Percentiles rank a stretch among this genome's conserved stretches.
phyloP scores from a whole-genome alignment of 2,329 filamentous ascomycete species.

The Tricladium varicosporioides region DNA sequence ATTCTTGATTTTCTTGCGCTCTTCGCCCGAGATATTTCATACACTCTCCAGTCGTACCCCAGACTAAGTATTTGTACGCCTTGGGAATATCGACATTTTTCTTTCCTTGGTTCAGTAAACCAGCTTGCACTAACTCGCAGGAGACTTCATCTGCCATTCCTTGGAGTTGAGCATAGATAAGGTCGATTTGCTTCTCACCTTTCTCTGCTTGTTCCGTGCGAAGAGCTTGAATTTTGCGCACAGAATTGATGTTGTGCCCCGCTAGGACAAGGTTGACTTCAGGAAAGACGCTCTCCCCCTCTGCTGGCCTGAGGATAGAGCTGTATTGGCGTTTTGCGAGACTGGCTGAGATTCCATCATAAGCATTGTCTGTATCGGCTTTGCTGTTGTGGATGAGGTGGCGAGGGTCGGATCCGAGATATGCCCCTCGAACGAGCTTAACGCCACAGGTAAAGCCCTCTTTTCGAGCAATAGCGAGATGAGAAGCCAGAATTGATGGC shows the following conservation, averaged over 20 bases:
- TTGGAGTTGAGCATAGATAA: constrained; percentile 76
- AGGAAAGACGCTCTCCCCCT: constrained; percentile 49
- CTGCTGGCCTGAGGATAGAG: constrained; percentile 44
- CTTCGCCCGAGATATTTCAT: constrained; percentile 69
- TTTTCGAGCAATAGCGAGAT: constrained; percentile 57
- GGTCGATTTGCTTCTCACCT: constrained; percentile 40
- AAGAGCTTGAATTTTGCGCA: constrained; percentile 54
- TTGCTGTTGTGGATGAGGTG: constrained; percentile 72
- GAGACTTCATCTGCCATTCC: constrained; percentile 96
- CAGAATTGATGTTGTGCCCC: constrained; percentile 76
- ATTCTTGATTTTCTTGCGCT: constrained; percentile 73
- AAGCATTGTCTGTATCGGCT: constrained; percentile 66
- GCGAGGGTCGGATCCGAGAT: constrained; percentile 67
- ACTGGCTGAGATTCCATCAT: constrained; percentile 67
- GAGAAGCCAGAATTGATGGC: constrained; percentile 53
- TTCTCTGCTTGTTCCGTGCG: constrained; percentile 41
- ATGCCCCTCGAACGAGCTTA: constrained; percentile 75
- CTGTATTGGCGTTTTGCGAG: constrained; percentile 65
- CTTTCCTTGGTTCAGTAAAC: constrained; percentile 25
- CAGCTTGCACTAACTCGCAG: constrained; percentile 49
- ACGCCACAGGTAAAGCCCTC: constrained; percentile 67
- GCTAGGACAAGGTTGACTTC: constrained; percentile 68
- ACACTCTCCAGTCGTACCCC: constrained; percentile 74
- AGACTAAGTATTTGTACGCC: constrained; percentile 67
- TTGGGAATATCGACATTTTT: constrained; percentile 48